phyloP scores from a whole-genome alignment of 805 yeast genomes.

The Nakazawaea ernobii region DNA sequence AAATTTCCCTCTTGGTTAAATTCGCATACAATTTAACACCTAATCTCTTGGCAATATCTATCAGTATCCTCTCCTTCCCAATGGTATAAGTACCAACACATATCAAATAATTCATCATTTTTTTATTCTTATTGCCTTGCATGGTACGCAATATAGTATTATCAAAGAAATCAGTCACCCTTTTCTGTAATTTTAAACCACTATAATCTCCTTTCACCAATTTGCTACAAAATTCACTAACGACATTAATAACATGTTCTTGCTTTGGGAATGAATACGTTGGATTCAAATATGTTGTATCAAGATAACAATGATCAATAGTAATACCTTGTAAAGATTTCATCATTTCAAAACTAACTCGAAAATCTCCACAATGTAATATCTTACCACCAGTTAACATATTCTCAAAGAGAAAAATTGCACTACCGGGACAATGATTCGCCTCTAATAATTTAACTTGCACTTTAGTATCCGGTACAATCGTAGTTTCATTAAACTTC shows the following conservation, averaged over 20 bases:
- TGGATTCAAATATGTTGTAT: conserved; percentile 85
- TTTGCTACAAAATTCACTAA: conserved; percentile 46
- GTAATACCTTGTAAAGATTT: conserved; percentile 21
- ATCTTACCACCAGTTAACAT: conserved; percentile 25
- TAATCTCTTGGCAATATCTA: conserved; percentile 49
- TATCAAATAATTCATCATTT: conserved; percentile 37
- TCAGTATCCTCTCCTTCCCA: conserved; percentile 86
- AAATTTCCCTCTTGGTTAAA: conserved; percentile 38
- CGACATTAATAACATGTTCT: conserved; percentile 51
- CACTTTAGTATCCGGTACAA: conserved; percentile 34
- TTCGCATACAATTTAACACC: conserved; percentile 51
- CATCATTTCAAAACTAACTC: conserved; percentile 57
- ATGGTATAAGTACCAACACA: conserved; percentile 86
- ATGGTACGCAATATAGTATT: conserved; percentile 8
- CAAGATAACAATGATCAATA: conserved; percentile 69
- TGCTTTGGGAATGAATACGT: conserved; percentile 75
- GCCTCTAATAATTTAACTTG: conserved; percentile 71
- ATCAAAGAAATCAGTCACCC: conserved; percentile 34
- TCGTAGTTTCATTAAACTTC: conserved; percentile 35
- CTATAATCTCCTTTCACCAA: conserved; percentile 27
- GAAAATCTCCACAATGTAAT: conserved; percentile 91
- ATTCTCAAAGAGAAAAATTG: conserved; percentile 64
- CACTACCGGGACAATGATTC: conserved; percentile 97
- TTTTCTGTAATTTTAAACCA: conserved; percentile 19
- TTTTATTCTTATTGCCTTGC: too few relatives aligned